Conservation (phyloP, 225 moss, liverwort and hornwort species). For the Physcomitrium patens region DNA sequence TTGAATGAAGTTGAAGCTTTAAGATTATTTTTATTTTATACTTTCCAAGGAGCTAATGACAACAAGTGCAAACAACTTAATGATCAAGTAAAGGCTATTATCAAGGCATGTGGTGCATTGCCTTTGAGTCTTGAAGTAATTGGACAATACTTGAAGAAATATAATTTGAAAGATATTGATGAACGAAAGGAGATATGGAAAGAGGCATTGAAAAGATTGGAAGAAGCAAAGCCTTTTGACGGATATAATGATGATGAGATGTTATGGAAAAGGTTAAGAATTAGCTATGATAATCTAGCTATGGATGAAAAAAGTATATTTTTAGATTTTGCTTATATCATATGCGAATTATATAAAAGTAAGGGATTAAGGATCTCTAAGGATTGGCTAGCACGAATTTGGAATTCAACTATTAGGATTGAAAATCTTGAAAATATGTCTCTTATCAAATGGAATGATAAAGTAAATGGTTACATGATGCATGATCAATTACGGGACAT, state of each 20-base stretch:
- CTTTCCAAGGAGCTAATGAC: not conserved
- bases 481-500: conserved; percentile 1
- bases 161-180: not conserved
- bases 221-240: not conserved
- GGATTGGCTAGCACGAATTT: not conserved
- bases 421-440: not conserved
- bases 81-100: not conserved
- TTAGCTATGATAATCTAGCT: conserved; percentile 9
- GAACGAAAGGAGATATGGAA: not conserved
- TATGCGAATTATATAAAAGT: not conserved
- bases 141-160: not conserved
- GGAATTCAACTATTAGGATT: not conserved
- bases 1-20: not conserved
- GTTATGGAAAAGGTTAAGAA: not conserved
- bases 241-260: not conserved
- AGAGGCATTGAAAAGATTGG: not conserved
- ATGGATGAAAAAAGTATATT: not conserved
- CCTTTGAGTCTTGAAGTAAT: conserved; percentile 6
- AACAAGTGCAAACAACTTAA: no score
- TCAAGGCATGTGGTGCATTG: not conserved
- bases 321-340: not conserved
- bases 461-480: not conserved
- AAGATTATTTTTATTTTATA: not conserved
- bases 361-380: not conserved
- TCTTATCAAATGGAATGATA: not conserved